These are phyloP conservation scores for Cytospora piceicola DNA, from an alignment of 2,329 filamentous ascomycete genomes.

Conservation along the genomic window DNA sequence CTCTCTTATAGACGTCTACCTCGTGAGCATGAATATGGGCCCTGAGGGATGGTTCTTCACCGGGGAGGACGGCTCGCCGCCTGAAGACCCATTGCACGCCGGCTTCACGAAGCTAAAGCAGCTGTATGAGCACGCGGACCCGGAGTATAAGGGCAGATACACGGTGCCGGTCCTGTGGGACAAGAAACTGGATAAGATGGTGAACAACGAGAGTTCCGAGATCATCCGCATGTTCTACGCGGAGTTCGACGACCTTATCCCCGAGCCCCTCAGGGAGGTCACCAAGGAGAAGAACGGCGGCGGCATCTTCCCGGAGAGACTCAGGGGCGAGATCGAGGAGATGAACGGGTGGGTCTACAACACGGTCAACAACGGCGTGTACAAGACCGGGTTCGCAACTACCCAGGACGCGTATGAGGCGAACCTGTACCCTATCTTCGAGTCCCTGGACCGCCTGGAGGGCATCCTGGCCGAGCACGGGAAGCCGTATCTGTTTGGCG, in stretches of 20 bases:
- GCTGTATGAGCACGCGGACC: constrained; percentile 70
- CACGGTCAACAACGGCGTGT: constrained; percentile 54
- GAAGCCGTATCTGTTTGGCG: constrained; percentile 65
- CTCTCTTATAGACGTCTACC: constrained; percentile 68
- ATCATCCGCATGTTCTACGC: constrained; percentile 84
- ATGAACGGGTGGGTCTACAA: constrained; percentile 71
- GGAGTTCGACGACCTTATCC: constrained; percentile 68
- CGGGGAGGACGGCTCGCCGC: constrained; percentile 51
- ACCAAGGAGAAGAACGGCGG: constrained; percentile 48
- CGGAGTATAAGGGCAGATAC: constrained; percentile 69
- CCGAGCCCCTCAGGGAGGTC: constrained; percentile 54
- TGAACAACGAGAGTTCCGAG: constrained; percentile 82
- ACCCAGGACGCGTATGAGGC: constrained; percentile 69
- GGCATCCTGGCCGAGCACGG: constrained; percentile 52
- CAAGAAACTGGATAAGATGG: constrained; percentile 69
- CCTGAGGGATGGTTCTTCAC: constrained; percentile 59
- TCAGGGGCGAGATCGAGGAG: constrained; percentile 62
- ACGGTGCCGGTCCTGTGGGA: constrained; percentile 77
- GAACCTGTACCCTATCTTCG: constrained; percentile 63
- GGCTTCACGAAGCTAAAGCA: constrained; percentile 69
- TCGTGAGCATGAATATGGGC: constrained; percentile 68
- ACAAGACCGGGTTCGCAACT: constrained; percentile 66
- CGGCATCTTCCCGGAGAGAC: constrained; percentile 59
- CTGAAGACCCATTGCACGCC: constrained; percentile 62
- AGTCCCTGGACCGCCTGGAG: constrained; percentile 67